Evolutionary conservation across 306 rosid species (phyloP).

Genomic region (Lotus japonicus): DNA sequence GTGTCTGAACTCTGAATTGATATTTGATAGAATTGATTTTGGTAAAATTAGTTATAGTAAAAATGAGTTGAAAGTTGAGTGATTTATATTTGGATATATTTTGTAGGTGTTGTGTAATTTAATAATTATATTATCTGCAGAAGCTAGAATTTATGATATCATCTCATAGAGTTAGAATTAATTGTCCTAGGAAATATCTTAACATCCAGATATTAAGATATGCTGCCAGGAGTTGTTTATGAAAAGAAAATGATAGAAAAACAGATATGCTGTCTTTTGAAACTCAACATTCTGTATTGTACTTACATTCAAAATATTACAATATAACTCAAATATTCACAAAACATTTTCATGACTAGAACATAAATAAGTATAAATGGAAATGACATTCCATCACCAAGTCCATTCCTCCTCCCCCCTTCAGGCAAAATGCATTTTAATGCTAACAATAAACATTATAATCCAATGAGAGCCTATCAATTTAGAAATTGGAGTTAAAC

Average conservation of each 20-base stretch:
- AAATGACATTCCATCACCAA: not conserved
- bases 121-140: too few species aligned
- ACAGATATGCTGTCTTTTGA: not conserved
- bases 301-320: slow-evolving; percentile 20
- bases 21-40: too few species aligned
- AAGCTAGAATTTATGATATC: too few species aligned
- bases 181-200: too few species aligned
- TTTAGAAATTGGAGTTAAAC: not conserved
- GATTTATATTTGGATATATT: too few species aligned
- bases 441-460: slow-evolving; percentile 1
- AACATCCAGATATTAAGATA: too few species aligned
- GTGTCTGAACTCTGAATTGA: too few species aligned
- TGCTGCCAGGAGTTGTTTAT: not conserved
- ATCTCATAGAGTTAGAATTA: too few species aligned
- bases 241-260: not conserved
- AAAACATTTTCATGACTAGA: slow-evolving; percentile 14
- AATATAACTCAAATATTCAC: slow-evolving; percentile 9
- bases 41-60: too few species aligned
- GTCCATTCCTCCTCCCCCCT: not conserved
- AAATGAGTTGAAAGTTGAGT: too few species aligned
- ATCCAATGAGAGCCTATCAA: slow-evolving; percentile 16
- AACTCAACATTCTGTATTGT: not conserved
- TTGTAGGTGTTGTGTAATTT: too few species aligned
- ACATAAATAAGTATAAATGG: not conserved
- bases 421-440: not conserved